These are phyloP conservation scores for Lobosporangium transversale DNA, from an alignment of 192 early-diverging fungal genomes.

Conservation along the genomic window DNA sequence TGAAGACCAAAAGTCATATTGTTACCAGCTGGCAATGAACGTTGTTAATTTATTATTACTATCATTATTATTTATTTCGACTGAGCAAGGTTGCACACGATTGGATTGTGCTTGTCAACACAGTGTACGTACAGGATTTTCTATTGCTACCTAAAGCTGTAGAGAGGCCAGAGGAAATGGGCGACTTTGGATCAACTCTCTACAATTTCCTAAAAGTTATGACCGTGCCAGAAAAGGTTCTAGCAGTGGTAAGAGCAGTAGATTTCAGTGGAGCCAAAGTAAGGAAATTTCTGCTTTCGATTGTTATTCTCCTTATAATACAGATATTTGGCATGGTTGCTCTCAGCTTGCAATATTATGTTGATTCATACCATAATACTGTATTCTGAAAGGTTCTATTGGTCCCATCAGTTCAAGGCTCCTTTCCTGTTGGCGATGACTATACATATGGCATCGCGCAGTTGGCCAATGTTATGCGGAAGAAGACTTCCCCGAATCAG, in stretches of 20 bases:
- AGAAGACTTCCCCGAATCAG: conserved; percentile 14
- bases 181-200: conserved; percentile 60
- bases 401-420: conserved; percentile 63
- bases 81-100: conserved; percentile 54
- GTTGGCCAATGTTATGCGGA: conserved; percentile 51
- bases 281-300: background rate
- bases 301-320: background rate
- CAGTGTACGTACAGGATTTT: conserved; percentile 75
- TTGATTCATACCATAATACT: too few species aligned
- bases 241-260: conserved; percentile 48
- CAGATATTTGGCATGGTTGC: background rate
- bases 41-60: background rate
- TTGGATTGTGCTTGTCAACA: conserved; percentile 69
- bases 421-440: conserved; percentile 33
- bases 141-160: conserved; percentile 20
- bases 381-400: conserved; percentile 55
- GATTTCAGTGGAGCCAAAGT: conserved; percentile 65
- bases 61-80: background rate
- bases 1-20: too few species aligned
- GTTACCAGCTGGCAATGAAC: too few species aligned
- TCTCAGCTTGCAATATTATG: too few species aligned
- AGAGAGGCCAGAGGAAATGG: conserved; percentile 4
- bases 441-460: conserved; percentile 62
- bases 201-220: conserved; percentile 58
- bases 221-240: conserved; percentile 59